These are phyloP conservation scores for Coemansia biformis DNA, from an alignment of 192 early-diverging fungal genomes.

Conservation along the genomic window DNA sequence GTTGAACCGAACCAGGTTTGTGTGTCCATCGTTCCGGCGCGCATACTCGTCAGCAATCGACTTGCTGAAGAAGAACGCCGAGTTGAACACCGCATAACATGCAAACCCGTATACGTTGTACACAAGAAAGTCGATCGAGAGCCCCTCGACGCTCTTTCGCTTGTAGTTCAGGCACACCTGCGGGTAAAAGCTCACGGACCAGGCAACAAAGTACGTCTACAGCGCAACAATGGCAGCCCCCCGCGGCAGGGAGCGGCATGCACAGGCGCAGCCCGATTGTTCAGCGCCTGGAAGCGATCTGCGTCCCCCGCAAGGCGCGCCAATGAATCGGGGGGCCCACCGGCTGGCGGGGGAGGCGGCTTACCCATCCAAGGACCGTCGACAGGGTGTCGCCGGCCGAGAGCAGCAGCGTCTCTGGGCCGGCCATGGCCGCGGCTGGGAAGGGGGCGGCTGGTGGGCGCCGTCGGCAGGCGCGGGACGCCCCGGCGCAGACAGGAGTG, in stretches of 20 bases:
- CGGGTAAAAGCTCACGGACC: constrained; percentile 87
- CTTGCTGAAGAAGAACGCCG: constrained; percentile 65
- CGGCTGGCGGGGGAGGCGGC: background rate
- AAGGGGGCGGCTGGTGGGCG: no score
- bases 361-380: constrained; percentile 33
- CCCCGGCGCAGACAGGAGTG: no score
- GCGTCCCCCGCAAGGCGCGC: background rate
- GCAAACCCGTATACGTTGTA: constrained; percentile 84
- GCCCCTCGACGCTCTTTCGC: constrained; percentile 74
- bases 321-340: background rate
- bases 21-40: constrained; percentile 59
- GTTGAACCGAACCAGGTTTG: constrained; percentile 69
- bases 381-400: constrained; percentile 25
- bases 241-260: constrained; percentile 1
- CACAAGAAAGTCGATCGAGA: constrained; percentile 86
- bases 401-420: background rate
- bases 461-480: no score
- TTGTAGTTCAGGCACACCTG: constrained; percentile 73
- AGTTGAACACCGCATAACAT: constrained; percentile 78
- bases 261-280: background rate
- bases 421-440: no score
- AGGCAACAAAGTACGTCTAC: constrained; percentile 75
- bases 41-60: constrained; percentile 67
- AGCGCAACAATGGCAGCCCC: constrained; percentile 1
- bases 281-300: background rate